Conservation (phyloP, 441 rosid genomes). For the Sinapis alba region DNA sequence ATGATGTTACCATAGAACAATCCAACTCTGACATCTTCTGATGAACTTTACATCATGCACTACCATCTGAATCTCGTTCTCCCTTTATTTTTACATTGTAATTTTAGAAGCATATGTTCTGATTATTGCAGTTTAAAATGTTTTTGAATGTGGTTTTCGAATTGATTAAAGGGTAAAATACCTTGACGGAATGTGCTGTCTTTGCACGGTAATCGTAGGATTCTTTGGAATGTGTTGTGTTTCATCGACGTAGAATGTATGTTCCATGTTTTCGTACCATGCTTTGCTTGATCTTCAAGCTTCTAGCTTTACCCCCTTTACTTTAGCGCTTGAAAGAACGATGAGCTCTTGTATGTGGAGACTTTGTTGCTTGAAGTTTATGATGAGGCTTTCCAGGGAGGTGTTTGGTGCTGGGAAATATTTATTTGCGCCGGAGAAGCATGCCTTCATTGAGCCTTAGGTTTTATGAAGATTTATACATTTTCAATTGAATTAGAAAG, state of each 20-base stretch:
- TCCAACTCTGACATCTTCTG: slow-evolving; percentile 39
- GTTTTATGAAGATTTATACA: not conserved
- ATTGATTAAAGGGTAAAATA: too few relatives aligned
- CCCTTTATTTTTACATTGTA: too few relatives aligned
- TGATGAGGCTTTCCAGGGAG: slow-evolving; percentile 58
- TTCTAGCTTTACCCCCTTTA: slow-evolving; percentile 70
- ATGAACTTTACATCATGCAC: slow-evolving; percentile 39
- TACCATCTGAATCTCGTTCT: slow-evolving; percentile 43
- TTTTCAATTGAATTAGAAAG: not conserved
- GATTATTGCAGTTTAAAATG: too few relatives aligned
- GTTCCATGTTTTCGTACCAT: too few relatives aligned
- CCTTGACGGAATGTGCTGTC: not conserved
- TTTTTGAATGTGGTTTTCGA: too few relatives aligned
- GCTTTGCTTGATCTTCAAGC: too few relatives aligned
- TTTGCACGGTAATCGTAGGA: slow-evolving; percentile 59
- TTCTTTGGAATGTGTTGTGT: slow-evolving; percentile 51
- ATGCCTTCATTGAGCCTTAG: too few relatives aligned
- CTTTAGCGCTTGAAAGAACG: slow-evolving; percentile 73
- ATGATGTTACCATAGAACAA: slow-evolving; percentile 42
- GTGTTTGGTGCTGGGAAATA: slow-evolving; percentile 75
- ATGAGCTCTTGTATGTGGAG: slow-evolving; percentile 59
- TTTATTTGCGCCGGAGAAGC: too few relatives aligned
- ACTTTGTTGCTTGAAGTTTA: slow-evolving; percentile 67
- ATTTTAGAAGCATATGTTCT: too few relatives aligned
- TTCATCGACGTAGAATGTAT: slow-evolving; percentile 48